Conservation (phyloP, 2,329 filamentous ascomycete genomes). For the Claviceps fusiformis region DNA sequence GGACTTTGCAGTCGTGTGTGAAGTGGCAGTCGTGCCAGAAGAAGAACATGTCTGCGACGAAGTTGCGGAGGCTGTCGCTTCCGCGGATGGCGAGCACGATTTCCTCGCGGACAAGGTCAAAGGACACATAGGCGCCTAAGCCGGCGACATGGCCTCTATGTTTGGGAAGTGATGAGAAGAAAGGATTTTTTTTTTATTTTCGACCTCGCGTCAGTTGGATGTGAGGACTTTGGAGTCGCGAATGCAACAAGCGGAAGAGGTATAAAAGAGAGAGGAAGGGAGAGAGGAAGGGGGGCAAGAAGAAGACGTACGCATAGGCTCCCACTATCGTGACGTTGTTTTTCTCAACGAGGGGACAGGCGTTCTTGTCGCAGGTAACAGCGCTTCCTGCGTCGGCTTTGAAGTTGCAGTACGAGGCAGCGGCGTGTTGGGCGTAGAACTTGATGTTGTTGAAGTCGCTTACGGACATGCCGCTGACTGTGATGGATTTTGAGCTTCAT, state of each 20-base stretch:
- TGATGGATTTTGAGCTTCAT: neutral
- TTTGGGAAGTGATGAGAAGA: neutral
- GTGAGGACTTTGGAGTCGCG: neutral
- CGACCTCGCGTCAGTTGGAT: slow-evolving; percentile 2
- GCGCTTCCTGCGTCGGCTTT: slow-evolving; percentile 22
- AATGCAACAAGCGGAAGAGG: too few relatives aligned
- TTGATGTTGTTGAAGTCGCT: slow-evolving; percentile 19
- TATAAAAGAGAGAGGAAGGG: neutral
- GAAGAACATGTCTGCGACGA: slow-evolving; percentile 38
- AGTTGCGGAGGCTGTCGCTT: slow-evolving; percentile 45
- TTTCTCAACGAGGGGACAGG: slow-evolving; percentile 30
- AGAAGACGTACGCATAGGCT: slow-evolving; percentile 22
- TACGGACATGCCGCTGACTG: slow-evolving; percentile 12
- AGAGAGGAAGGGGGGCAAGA: neutral
- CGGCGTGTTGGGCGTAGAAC: slow-evolving; percentile 38
- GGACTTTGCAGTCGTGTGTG: slow-evolving; percentile 32
- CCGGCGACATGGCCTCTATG: slow-evolving; percentile 28
- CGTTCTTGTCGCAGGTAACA: slow-evolving; percentile 28
- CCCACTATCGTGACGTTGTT: slow-evolving; percentile 29
- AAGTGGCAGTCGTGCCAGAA: slow-evolving; percentile 16
- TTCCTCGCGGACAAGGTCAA: slow-evolving; percentile 32
- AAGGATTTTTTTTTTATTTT: neutral
- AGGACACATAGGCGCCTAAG: slow-evolving; percentile 36
- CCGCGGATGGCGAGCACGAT: slow-evolving; percentile 51
- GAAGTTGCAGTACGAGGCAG: slow-evolving; percentile 40